Evolutionary conservation across 805 yeast genomes (phyloP).

Genomic region (Yarrowia hollandica): DNA sequence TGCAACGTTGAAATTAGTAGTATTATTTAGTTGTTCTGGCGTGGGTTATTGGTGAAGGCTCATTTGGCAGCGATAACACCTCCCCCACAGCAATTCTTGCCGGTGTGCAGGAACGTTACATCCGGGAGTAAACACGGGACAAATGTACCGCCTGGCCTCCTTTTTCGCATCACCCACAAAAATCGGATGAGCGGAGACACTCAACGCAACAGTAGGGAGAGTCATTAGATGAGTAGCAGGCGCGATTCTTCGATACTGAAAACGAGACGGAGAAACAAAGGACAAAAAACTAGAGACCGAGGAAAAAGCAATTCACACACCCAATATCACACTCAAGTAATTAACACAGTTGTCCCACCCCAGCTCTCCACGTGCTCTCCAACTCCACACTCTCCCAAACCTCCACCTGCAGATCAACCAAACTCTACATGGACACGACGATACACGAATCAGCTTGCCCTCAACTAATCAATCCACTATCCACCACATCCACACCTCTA

Average conservation of each 20-base stretch:
- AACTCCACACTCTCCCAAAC: constrained; percentile 16
- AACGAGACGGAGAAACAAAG: too few relatives aligned
- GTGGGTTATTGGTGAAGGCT: too few relatives aligned
- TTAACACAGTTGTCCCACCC: too few relatives aligned
- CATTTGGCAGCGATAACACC: too few relatives aligned
- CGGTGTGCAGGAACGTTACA: too few relatives aligned
- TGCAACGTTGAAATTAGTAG: constrained; percentile 17
- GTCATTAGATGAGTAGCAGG: too few relatives aligned
- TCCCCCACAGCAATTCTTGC: background rate
- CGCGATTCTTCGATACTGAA: too few relatives aligned
- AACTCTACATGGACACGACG: constrained; percentile 22
- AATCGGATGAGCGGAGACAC: background rate
- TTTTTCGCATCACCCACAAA: background rate
- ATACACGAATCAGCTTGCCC: background rate
- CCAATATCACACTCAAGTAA: background rate
- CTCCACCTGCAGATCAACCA: constrained; percentile 25
- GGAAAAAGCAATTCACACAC: background rate
- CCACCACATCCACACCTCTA: too few relatives aligned
- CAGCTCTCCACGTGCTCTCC: constrained; percentile 7
- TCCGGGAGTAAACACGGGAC: too few relatives aligned
- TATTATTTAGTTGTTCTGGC: background rate
- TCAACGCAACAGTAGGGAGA: too few relatives aligned
- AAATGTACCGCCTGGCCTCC: too few relatives aligned
- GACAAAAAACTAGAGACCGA: background rate
- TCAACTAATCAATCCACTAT: too few relatives aligned